Percentiles rank a stretch among this genome's conserved stretches.
Conservation (phyloP, 345 rosid genomes). For the Psidium guajava region DNA sequence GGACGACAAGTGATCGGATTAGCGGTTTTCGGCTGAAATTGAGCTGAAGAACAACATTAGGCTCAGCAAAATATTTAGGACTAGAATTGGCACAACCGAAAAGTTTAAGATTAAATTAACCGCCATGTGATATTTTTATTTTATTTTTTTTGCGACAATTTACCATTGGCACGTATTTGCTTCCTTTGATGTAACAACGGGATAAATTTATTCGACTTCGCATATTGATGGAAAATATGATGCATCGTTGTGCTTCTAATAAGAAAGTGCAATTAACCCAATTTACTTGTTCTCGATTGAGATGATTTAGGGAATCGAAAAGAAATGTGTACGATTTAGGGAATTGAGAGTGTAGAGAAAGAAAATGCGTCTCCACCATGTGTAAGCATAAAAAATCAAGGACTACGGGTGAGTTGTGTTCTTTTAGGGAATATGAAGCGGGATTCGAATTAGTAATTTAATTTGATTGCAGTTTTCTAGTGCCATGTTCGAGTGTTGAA, state of each 20-base stretch:
- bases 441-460: too few relatives aligned
- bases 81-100: accelerated
- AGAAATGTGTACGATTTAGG: background rate
- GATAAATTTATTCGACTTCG: background rate
- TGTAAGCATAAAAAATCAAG: too few relatives aligned
- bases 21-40: background rate
- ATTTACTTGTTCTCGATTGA: background rate
- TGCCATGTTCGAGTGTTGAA: too few relatives aligned
- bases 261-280: background rate
- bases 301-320: background rate
- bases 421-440: too few relatives aligned
- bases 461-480: too few relatives aligned
- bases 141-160: background rate
- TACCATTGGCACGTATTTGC: background rate
- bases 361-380: too few relatives aligned
- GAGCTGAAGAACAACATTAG: accelerated
- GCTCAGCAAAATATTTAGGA: accelerated
- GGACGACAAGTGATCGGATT: accelerated
- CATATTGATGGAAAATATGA: background rate
- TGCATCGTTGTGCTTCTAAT: background rate
- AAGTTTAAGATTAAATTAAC: accelerated
- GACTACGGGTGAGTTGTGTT: too few relatives aligned
- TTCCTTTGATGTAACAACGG: background rate
- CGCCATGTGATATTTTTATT: accelerated
- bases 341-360: too few relatives aligned